phyloP scores from a whole-genome alignment of 208 protist genomes.

The Wallacemonas rigidus region DNA sequence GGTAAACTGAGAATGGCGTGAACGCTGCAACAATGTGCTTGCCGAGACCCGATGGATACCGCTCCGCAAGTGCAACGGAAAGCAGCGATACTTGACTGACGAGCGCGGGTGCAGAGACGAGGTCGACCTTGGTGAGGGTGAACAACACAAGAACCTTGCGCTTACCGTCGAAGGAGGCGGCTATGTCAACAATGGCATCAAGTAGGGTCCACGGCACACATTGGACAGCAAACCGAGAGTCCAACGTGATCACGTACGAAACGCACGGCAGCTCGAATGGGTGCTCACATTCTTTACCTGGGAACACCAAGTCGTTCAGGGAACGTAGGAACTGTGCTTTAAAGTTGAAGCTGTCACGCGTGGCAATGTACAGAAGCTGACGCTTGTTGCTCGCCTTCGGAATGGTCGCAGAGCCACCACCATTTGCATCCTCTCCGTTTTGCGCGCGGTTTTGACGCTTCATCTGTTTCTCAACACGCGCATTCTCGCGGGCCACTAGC shows the following conservation, averaged over 20 bases:
- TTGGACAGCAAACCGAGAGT: slow-evolving; percentile 82
- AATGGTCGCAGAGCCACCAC: background rate
- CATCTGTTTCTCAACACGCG: slow-evolving; percentile 50
- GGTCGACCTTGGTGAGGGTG: slow-evolving; percentile 78
- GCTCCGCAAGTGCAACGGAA: slow-evolving; percentile 49
- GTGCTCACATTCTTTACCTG: slow-evolving; percentile 21
- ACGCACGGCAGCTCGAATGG: slow-evolving; percentile 68
- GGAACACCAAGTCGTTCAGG: slow-evolving; percentile 74
- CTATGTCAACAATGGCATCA: slow-evolving; percentile 75
- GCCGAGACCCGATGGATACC: slow-evolving; percentile 37
- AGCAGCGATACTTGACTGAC: slow-evolving; percentile 80
- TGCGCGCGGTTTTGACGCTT: slow-evolving; percentile 20
- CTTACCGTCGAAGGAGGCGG: slow-evolving; percentile 46
- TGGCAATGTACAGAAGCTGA: slow-evolving; percentile 69
- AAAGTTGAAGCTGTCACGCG: slow-evolving; percentile 67
- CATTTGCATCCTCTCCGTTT: slow-evolving; percentile 17
- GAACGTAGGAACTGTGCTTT: slow-evolving; percentile 70
- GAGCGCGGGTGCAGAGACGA: slow-evolving; percentile 72
- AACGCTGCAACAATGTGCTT: slow-evolving; percentile 50
- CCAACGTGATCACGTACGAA: slow-evolving; percentile 79
- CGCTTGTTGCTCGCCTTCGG: slow-evolving; percentile 43
- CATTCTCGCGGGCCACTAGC: slow-evolving; percentile 71
- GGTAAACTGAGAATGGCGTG: slow-evolving; percentile 62
- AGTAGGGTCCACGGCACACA: slow-evolving; percentile 79
- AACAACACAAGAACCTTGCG: slow-evolving; percentile 79